Evolutionary conservation across 345 rosid genomes (phyloP), one percentile per base, ranked within the genome.

Genomic region (Pistacia vera): DNA sequence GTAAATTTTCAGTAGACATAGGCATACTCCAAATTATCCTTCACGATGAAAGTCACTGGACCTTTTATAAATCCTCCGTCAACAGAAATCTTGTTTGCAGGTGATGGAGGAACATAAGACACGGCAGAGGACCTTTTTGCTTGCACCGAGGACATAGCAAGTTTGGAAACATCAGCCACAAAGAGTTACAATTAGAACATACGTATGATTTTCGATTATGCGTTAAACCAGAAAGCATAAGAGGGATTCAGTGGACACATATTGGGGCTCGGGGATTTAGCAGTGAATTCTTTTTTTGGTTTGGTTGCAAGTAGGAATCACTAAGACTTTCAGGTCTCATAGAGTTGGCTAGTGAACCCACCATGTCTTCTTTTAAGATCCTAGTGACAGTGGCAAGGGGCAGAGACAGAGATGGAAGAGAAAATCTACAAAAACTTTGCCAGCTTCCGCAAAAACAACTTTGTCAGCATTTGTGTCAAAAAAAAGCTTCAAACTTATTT

Each of bases 371-470:
- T n/a, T 4, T 49, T 2, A 81, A 25, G 4, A 81, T 57, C 44
- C 35, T 59, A 17, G 68, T 25, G 8, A 82, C 77, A 17, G 82
- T 74, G 2, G 73, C 83, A 4, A 82, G 11, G 0, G 83, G 81
- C 62, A 83, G 46, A 54, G 76, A 67, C 4, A 75, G 69, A 81
- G 41, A 60, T 18, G 20, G 63, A 84, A 79, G 2, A 83, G 80
- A 58, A 83, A 84, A 77, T 82, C 87, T 3, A 82, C 85, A 28
- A 82, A 71, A 17, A 74, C 84, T 55, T 82, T 82, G 7, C 80
- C 82, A 2, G 80, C 80, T 59, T 86, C 87, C 0, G 83, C 81
- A 64, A 72, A 82, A 0, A 77, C 46, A 12, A 83, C 78, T 71
- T 20, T 83, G 10, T 68, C 33, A 18, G 17, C 62, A 48, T 69